Evolutionary conservation across 768 basidiomycete species (phyloP).

Genomic region (Lepiota brunneoincarnata): DNA sequence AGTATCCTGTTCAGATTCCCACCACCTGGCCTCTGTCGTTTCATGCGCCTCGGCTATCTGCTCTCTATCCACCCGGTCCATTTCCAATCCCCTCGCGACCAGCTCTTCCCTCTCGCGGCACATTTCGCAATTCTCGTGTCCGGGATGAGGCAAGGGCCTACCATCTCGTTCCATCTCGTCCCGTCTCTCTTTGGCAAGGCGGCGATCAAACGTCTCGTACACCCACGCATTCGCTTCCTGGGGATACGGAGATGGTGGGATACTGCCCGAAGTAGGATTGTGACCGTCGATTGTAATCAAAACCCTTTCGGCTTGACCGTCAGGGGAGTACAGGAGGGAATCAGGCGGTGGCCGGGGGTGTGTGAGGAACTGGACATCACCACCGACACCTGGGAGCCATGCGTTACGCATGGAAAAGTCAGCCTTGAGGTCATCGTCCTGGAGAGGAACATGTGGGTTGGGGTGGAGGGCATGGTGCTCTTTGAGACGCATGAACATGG

Average conservation of each 20-base stretch:
- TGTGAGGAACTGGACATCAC: constrained; percentile 15
- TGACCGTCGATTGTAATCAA: constrained; percentile 1
- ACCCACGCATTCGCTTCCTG: constrained; percentile 18
- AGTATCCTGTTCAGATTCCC: constrained; percentile 8
- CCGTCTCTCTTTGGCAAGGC: constrained; percentile 21
- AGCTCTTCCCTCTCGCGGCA: constrained; percentile 19
- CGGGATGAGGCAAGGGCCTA: constrained; percentile 7
- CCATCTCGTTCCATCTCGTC: not conserved
- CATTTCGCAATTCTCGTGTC: constrained; percentile 5
- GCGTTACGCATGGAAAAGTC: constrained; percentile 33
- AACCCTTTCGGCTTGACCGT: not conserved
- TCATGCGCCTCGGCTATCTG: constrained; percentile 4
- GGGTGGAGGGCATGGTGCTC: constrained; percentile 7
- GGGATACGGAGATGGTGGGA: constrained; percentile 8
- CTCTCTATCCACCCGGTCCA: not conserved
- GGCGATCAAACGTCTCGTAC: constrained; percentile 40
- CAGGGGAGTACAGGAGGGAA: not conserved
- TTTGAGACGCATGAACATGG: constrained; percentile 19
- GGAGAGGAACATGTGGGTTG: not conserved
- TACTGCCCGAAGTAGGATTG: not conserved
- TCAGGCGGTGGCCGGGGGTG: not conserved
- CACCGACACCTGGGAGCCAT: constrained; percentile 34
- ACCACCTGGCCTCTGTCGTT: constrained; percentile 12
- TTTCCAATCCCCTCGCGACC: constrained; percentile 13
- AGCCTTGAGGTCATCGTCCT: constrained; percentile 4